A percentile compares a stretch with the other conserved stretches of the same genome.
Conservation (phyloP, 176 grass and related monocot genomes). For the Hyparrhenia diplandra region DNA sequence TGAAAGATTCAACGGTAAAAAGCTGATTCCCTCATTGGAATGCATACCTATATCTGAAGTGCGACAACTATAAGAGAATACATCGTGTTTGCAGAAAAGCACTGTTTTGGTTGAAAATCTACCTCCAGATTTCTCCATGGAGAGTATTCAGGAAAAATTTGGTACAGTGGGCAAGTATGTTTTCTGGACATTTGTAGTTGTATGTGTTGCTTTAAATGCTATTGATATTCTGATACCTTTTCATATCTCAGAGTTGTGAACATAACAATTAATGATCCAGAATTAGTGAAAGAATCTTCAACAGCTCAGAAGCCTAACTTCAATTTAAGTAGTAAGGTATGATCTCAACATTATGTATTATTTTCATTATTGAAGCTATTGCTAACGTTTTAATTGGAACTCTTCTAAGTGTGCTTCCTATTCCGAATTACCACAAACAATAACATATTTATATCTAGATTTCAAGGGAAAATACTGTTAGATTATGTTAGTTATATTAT, state of each 20-base stretch:
- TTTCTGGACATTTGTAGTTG: not conserved
- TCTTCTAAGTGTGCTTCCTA: not conserved
- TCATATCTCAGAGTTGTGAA: slow-evolving; percentile 56
- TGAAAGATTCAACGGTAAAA: slow-evolving; percentile 49
- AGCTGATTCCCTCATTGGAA: not conserved
- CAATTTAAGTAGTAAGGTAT: slow-evolving; percentile 70
- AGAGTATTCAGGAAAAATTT: slow-evolving; percentile 65
- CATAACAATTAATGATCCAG: slow-evolving; percentile 66
- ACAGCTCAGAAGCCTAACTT: slow-evolving; percentile 36
- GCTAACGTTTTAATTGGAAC: not conserved
- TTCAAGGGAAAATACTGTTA: not conserved
- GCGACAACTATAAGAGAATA: not conserved
- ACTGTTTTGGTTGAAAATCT: slow-evolving; percentile 86
- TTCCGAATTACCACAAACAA: not conserved
- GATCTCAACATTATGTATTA: slow-evolving; percentile 1
- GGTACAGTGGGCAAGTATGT: slow-evolving; percentile 69
- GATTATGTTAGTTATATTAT: slow-evolving; percentile 15
- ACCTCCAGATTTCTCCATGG: slow-evolving; percentile 51
- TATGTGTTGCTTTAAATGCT: not conserved
- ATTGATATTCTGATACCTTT: slow-evolving; percentile 5
- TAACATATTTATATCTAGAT: not conserved
- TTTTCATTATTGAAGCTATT: not conserved
- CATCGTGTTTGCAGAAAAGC: slow-evolving; percentile 45
- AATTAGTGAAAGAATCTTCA: slow-evolving; percentile 36
- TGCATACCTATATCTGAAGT: not conserved